Conservation (phyloP, 2,329 filamentous ascomycete genomes). For the Phyllosticta ampelicida region DNA sequence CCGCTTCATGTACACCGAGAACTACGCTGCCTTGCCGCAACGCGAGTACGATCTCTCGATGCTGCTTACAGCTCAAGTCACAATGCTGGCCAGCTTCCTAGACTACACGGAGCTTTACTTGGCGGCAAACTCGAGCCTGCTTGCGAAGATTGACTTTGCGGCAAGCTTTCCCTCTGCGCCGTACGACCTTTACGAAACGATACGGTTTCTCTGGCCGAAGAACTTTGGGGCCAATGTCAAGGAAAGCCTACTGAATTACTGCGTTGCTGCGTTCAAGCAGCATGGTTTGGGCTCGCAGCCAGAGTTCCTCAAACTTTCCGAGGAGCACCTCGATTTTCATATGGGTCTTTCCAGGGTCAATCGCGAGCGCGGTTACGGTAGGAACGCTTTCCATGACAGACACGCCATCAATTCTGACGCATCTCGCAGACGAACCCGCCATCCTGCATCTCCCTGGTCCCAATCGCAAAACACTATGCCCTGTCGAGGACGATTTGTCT, state of each 20-base stretch:
- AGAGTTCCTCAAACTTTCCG: constrained; percentile 28
- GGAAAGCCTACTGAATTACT: constrained; percentile 34
- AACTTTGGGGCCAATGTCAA: constrained; percentile 20
- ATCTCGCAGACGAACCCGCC: not conserved
- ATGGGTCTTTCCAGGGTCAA: constrained; percentile 30
- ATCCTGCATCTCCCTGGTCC: constrained; percentile 3
- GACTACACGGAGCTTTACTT: constrained; percentile 29
- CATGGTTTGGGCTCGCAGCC: constrained; percentile 26
- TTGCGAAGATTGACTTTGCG: constrained; percentile 28
- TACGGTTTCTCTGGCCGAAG: constrained; percentile 26
- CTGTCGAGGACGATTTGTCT: not conserved
- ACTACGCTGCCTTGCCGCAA: constrained; percentile 18
- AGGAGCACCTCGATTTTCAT: constrained; percentile 28
- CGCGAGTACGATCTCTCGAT: constrained; percentile 15
- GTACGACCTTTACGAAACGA: constrained; percentile 29
- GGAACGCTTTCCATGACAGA: constrained; percentile 12
- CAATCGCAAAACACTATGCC: not conserved
- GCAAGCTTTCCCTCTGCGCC: constrained; percentile 29
- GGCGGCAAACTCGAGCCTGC: constrained; percentile 30
- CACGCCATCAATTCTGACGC: not conserved
- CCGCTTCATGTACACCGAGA: constrained; percentile 32
- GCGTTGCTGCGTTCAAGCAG: constrained; percentile 27
- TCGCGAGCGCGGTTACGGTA: constrained; percentile 29
- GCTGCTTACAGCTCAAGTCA: constrained; percentile 31
- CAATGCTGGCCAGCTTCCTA: constrained; percentile 31